A percentile compares a stretch with the other conserved stretches of the same genome.
phyloP scores from a whole-genome alignment of 352 stramenopile genomes.

The Globisporangium perplexum region DNA sequence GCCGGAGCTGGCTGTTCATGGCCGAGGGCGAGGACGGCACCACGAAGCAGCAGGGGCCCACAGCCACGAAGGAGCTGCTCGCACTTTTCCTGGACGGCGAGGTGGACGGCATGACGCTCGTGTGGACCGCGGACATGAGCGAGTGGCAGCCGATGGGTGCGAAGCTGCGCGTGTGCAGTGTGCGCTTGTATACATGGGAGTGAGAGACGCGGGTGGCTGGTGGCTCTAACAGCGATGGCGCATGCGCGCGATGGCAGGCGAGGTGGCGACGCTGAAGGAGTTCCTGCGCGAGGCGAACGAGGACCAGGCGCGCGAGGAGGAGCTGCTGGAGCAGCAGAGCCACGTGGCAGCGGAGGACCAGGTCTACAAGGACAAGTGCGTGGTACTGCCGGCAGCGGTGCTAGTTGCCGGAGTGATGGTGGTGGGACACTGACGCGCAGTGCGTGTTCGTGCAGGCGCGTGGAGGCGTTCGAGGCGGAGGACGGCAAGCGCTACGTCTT shows the following conservation, averaged over 20 bases:
- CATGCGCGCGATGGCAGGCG: constrained; percentile 22
- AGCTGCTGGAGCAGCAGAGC: constrained; percentile 37
- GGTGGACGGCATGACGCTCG: constrained; percentile 67
- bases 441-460: constrained; percentile 15
- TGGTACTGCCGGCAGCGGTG: not conserved
- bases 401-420: not conserved
- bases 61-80: constrained; percentile 51
- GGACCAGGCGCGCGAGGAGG: constrained; percentile 45
- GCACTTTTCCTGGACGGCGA: constrained; percentile 56
- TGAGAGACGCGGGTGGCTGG: not conserved
- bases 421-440: not conserved
- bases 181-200: not conserved
- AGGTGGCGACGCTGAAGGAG: constrained; percentile 55
- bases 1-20: constrained; percentile 58
- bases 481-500: constrained; percentile 70
- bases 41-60: constrained; percentile 24
- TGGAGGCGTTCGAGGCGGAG: constrained; percentile 49
- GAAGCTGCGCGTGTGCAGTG: not conserved
- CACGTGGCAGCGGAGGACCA: constrained; percentile 37
- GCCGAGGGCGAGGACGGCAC: constrained; percentile 7
- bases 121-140: constrained; percentile 47
- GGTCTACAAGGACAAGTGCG: constrained; percentile 49
- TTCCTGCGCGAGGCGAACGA: constrained; percentile 67
- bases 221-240: no score
- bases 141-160: constrained; percentile 54